Evolutionary conservation across 2,329 filamentous ascomycete species (phyloP), one percentile per base, ranked within the genome.

Genomic region (Akanthomyces dipterigenus): DNA sequence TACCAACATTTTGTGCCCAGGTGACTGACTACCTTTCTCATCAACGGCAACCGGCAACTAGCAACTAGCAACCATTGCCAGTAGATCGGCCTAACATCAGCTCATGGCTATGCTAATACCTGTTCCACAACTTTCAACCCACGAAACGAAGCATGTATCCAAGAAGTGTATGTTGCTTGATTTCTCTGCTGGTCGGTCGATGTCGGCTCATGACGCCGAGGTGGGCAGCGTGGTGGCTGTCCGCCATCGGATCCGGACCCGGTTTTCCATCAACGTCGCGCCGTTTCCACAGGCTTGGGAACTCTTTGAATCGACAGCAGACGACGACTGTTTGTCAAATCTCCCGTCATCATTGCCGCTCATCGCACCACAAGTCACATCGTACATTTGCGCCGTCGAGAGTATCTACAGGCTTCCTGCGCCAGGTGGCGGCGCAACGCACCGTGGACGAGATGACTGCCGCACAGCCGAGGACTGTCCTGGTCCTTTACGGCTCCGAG

Each of bases 401-500:
- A 55, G 38, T 18, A 24, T 24, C 42, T 31, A 43, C 16, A n/a
- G 43, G 53, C 40, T 40, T 34, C 11, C 40, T 2, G 24, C 38
- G 40, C 40, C 40, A 14, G 28, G 26, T n/a, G 54, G 54, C n/a
- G 40, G 54, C 28, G 40, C 40, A 34, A 16, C 53, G 12, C n/a
- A 26, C n/a, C 5, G 1, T 5, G 16, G 9, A 20, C 38, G 46
- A 43, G 22, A 59, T 59, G 57, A 28, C 38, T 67, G 66, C 69
- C 48, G 65, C 58, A 22, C 50, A 56, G 45, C 43, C 31, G 3
- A 73, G 82, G 66, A 77, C 75, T 62, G 73, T 83, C 55, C 83
- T 96, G 66, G 81, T 99, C 62, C 82, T 96, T 38, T 99, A 96
- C 76, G 95, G 91, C 60, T 96, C 93, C 43, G 95, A 99, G 78